Evolutionary conservation across 306 rosid genomes (phyloP), one percentile per base, ranked within the genome.

Genomic region (Albizia julibrissin): DNA sequence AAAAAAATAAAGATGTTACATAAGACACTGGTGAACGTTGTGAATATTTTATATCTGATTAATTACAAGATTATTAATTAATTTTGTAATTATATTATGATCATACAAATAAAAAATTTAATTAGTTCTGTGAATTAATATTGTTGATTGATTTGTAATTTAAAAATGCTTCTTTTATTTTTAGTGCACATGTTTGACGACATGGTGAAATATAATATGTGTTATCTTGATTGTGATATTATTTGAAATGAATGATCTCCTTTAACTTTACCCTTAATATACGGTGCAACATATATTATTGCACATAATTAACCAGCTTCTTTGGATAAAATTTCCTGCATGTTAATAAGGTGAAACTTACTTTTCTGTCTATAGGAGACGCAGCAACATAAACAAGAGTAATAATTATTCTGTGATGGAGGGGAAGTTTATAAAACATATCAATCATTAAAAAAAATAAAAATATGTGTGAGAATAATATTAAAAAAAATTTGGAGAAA

Each of bases 311-410:
- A 49, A 12, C 43, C 76, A 72, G 21, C 34, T 18, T n/a, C 34
- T 54, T 33, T 54, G 56, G 71, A 59, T 59, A 59, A 76, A 76
- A n/a, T 59, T 54, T 58, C 40, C 27, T 42, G n/a, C 80, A 40
- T 22, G 4, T 9, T 59, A 24, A 40, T 14, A 24, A 31, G 71
- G 1, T 14, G 40, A 61, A 40, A 14, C 56, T 37, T 40, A 16
- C 56, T 40, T 59, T 61, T 40, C 58, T 76, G 71, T 58, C 71
- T n/a, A 15, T 7, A 22, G 31, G 27, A 24, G 40, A 14, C 10
- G 40, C 15, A 58, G 37, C 40, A 4, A 14, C 24, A 15, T 22
- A 61, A 27, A 76, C 16, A 61, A 75, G 14, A 14, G 31, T 39
- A 56, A 37, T 37, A 14, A 75, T 50, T 56, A 75, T 56, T n/a